Base-by-base conservation (phyloP, 2,329 filamentous ascomycete species). In the Pseudogymnoascus verrucosus region DNA sequence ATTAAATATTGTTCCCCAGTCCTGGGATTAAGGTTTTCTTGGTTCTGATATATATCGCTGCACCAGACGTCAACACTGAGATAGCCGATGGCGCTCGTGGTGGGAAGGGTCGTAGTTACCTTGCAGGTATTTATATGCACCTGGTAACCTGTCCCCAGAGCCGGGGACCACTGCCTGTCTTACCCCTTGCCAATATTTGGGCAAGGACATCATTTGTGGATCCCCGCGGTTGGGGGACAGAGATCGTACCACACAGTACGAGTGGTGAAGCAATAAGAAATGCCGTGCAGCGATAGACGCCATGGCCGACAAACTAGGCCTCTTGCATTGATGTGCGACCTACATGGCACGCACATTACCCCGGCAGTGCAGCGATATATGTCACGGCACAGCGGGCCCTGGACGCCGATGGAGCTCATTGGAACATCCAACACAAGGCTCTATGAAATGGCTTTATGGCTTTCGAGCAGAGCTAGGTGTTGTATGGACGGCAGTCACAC, bases 181-280 rank as follows among this genome's bases (percentile, higher is more conserved):
- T 57, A 57, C 51, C 51, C 51, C 28, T 57, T 57, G 28, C 51
- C 51, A 57, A 57, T 57, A 57, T 34, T 57, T 21, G 28, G 28
- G 28, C n/a, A 12, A 57, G 21, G 51, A 14, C 51, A 19, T 19
- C 51, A 34, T 57, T 57, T 34, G 10, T 57, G 47, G 47, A 19
- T 14, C 47, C 26, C 21, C n/a, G 28, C 51, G 28, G 51, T 34
- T 57, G 51, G 51, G n/a, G 23, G 1, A 57, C 51, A 57, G 51
- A 34, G 51, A 34, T 34, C 51, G 51, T 57, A 19, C 26, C 28
- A 34, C 14, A 8, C 28, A 57, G 28, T 19, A 12, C 26, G 51
- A 57, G 28, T 57, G 16, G 51, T 57, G n/a, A 28, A 34, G 51
- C 16, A 34, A 57, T 57, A 16, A 34, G 26, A 34, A n/a, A 34